Base-by-base conservation (phyloP, 352 stramenopile species). In the Phytophthora vignae region DNA sequence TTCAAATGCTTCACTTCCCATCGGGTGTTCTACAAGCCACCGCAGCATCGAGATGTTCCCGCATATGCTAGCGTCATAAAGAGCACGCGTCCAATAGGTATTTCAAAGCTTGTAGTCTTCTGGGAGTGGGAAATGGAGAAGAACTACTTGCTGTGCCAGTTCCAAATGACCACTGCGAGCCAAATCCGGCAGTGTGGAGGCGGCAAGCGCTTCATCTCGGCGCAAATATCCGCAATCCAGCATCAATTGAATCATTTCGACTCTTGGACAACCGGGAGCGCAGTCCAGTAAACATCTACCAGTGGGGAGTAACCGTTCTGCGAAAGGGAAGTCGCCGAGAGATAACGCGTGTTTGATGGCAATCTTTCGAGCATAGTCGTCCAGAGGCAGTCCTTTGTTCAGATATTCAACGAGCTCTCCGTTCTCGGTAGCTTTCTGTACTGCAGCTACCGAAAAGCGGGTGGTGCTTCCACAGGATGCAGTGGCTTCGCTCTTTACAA, bases 111-210 rank as follows among this genome's bases (percentile, higher is more conserved):
- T 3, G 14, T 31, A 8, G 0, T 57, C 25, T 31, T 49, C 0
- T 52, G 3, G 61, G 48, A 62, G 52, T 0, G 52, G 61, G 2
- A 52, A 68, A 40, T 68, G 52, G 40, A 68, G 52, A 15, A 61
- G 52, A 2, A 61, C 25, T 22, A 68, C 46, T 17, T 68, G 61
- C 25, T 55, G 38, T 42, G 60, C 60, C 12, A 62, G 25, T 10
- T 61, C 38, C n/a, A 36, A 22, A 14, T 12, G 40, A 48, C 61
- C 52, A 46, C 42, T 29, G 9, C n/a, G 29, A 25, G 38, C 61
- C 21, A 55, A 25, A 50, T 62, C 14, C 3, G 4, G 22, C 3
- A 68, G 27, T 12, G 52, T 27, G 19, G 19, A 55, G 10, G 52
- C 11, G 1, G 52, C 38, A 38, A n/a, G 27, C 8, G 38, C 4